Evolutionary conservation across 2,329 filamentous ascomycete species (phyloP).

Genomic region (Cucurbitaria berberidis): DNA sequence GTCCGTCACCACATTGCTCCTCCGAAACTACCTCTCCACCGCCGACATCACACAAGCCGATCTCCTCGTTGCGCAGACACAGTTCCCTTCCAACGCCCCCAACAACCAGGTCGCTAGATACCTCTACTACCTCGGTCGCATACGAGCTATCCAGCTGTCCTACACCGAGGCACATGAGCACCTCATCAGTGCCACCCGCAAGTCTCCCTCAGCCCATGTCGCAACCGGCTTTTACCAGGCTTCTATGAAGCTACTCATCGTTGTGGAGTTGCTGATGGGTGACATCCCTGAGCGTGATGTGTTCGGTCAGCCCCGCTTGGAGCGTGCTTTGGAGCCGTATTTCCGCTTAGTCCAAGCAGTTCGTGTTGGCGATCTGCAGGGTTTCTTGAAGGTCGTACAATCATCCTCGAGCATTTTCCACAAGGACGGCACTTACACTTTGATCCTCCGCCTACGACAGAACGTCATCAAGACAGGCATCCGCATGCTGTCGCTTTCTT

Average conservation of each 20-base stretch:
- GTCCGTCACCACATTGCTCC: slow-evolving; percentile 89
- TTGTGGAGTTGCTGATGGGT: slow-evolving; percentile 97
- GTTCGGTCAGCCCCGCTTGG: slow-evolving; percentile 88
- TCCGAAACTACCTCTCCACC: slow-evolving; percentile 94
- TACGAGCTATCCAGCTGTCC: slow-evolving; percentile 92
- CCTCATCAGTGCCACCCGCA: slow-evolving; percentile 89
- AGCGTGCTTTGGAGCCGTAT: slow-evolving; percentile 88
- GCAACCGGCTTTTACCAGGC: slow-evolving; percentile 95
- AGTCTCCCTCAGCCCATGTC: slow-evolving; percentile 87
- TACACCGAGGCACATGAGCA: slow-evolving; percentile 98
- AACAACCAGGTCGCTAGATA: slow-evolving; percentile 99
- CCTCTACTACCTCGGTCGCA: slow-evolving; percentile 95
- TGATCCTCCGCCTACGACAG: slow-evolving; percentile 92
- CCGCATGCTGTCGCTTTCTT: slow-evolving; percentile 97
- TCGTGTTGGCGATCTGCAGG: slow-evolving; percentile 92
- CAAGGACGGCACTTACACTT: slow-evolving; percentile 90
- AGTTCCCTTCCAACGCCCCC: slow-evolving; percentile 90
- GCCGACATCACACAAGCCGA: slow-evolving; percentile 98
- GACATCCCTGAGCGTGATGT: slow-evolving; percentile 95
- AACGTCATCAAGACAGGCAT: slow-evolving; percentile 99
- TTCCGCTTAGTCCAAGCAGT: slow-evolving; percentile 93
- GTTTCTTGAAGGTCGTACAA: slow-evolving; percentile 86
- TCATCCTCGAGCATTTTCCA: slow-evolving; percentile 84
- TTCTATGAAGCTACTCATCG: slow-evolving; percentile 92
- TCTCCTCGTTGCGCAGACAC: slow-evolving; percentile 91